These are phyloP conservation scores for Jaltomata sinuosa DNA, from an alignment of 257 asterid genomes.

Conservation along the genomic window DNA sequence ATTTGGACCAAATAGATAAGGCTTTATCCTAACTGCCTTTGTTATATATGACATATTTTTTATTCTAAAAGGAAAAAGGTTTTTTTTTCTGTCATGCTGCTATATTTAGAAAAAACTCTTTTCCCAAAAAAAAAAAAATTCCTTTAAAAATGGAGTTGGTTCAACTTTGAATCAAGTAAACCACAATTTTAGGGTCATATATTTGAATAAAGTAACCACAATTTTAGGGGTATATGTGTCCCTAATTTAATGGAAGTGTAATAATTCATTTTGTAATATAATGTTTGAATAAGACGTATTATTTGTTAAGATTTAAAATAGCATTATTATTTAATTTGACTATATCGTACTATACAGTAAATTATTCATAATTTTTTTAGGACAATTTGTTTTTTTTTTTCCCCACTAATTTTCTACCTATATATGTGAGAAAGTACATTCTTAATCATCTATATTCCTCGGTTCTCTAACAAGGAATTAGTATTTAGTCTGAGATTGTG, in stretches of 20 bases:
- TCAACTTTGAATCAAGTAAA: background rate
- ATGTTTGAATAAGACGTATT: too few relatives aligned
- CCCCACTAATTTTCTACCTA: too few relatives aligned
- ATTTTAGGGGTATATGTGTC: background rate
- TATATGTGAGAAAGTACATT: background rate
- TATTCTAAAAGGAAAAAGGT: too few relatives aligned
- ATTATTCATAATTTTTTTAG: too few relatives aligned
- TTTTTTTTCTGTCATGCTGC: too few relatives aligned
- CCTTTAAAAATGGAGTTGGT: background rate
- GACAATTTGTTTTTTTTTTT: too few relatives aligned
- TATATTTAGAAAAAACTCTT: background rate
- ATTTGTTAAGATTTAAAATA: too few relatives aligned
- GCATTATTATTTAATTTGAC: too few relatives aligned
- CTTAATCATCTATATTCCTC: background rate
- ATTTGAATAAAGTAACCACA: background rate
- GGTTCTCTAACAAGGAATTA: background rate
- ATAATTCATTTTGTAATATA: background rate
- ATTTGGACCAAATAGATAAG: background rate
- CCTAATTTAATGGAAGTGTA: background rate
- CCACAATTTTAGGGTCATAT: background rate
- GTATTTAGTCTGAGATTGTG: background rate
- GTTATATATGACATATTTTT: too few relatives aligned
- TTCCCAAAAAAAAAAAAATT: background rate
- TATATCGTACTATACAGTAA: too few relatives aligned
- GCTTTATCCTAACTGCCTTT: background rate